A percentile compares a stretch with the other conserved stretches of the same genome.
Conservation (phyloP, 2,329 filamentous ascomycete species). For the Hymenoscyphus fraxineus region DNA sequence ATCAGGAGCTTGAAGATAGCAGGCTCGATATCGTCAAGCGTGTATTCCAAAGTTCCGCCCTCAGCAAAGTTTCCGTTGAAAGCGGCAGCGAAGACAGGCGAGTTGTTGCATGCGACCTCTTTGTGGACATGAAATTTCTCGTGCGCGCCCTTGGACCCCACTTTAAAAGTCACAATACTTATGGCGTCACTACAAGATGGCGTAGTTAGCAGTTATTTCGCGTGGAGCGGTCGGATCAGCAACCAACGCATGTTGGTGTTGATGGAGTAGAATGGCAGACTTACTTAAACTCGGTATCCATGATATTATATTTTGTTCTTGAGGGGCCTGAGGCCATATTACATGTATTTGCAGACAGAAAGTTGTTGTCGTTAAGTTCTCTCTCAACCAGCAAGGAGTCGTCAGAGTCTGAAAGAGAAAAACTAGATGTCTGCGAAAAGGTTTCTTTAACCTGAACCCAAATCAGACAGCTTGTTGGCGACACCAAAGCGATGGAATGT, state of each 20-base stretch:
- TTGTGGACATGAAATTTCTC: slow-evolving; percentile 17
- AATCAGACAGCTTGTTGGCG: no score
- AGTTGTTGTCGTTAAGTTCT: no score
- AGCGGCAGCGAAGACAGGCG: slow-evolving; percentile 8
- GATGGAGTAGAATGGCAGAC: background rate
- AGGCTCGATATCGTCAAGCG: slow-evolving; percentile 6
- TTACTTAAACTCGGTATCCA: background rate
- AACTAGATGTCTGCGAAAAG: no score
- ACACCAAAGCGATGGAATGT: no score
- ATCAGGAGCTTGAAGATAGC: slow-evolving; percentile 11
- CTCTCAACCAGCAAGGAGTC: no score
- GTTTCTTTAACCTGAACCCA: no score
- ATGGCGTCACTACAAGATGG: background rate
- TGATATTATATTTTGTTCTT: background rate
- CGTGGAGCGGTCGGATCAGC: no score
- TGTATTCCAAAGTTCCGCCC: slow-evolving; percentile 16
- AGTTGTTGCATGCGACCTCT: slow-evolving; percentile 15
- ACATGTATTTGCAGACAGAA: no score
- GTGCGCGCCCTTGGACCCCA: background rate
- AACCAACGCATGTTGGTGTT: background rate
- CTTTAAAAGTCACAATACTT: slow-evolving; percentile 3
- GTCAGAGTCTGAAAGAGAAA: no score
- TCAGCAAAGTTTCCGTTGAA: slow-evolving; percentile 19
- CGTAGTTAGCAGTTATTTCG: background rate
- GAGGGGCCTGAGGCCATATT: background rate